Conservation (phyloP, 768 basidiomycete species). For the Cystofilobasidium capitatum region DNA sequence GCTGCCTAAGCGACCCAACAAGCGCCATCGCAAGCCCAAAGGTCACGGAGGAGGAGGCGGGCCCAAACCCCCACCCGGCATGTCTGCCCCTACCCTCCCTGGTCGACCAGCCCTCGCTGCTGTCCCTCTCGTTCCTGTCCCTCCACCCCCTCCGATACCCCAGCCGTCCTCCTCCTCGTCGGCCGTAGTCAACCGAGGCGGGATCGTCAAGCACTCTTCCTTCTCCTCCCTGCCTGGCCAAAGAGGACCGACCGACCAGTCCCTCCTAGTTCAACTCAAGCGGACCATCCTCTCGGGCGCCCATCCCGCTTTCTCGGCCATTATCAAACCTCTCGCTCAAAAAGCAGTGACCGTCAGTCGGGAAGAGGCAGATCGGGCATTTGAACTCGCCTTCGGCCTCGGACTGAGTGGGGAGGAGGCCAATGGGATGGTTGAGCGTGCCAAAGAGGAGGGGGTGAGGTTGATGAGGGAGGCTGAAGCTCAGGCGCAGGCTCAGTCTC, state of each 20-base stretch:
- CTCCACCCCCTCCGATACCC: no score
- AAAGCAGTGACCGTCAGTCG: not conserved
- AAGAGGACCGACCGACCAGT: not conserved
- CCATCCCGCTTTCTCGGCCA: not conserved
- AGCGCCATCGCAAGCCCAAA: no score
- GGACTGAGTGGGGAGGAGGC: not conserved
- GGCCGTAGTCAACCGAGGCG: no score
- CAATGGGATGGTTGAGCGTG: no score
- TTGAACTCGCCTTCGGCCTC: not conserved
- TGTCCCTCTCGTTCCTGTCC: no score
- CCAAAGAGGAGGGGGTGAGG: not conserved
- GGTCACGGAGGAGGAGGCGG: no score
- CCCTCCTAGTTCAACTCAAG: not conserved
- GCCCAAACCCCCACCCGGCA: no score
- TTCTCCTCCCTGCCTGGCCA: not conserved
- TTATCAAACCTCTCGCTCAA: not conserved
- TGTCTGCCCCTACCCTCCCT: no score
- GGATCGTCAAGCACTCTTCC: conserved; percentile 7
- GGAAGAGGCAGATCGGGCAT: not conserved
- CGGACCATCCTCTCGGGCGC: not conserved
- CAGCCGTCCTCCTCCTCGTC: no score
- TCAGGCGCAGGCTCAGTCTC: no score
- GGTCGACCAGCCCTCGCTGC: no score
- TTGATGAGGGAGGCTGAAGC: not conserved
- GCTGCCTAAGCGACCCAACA: no score